Percentiles rank a stretch among this genome's conserved stretches.
phyloP scores from a whole-genome alignment of 345 rosid genomes.

The Syzygium jambos region DNA sequence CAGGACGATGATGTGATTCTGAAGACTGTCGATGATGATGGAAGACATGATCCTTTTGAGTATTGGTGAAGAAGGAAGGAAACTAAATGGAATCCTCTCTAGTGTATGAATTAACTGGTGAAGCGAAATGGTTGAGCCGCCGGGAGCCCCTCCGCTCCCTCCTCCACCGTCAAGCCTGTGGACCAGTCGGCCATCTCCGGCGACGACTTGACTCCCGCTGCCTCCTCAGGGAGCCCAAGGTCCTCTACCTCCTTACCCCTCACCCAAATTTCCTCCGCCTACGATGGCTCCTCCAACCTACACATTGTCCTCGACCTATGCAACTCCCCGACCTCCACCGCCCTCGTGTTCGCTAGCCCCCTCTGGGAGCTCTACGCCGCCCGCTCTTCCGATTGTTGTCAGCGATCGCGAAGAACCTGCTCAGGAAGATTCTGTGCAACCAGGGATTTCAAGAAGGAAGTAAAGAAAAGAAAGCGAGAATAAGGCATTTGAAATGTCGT shows the following conservation, averaged over 20 bases:
- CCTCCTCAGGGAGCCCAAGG: neutral
- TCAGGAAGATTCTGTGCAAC: neutral
- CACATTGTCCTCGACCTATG: too few species aligned
- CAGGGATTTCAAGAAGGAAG: neutral
- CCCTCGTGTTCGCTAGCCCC: neutral
- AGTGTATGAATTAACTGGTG: neutral
- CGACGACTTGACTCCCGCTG: neutral
- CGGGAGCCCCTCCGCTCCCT: neutral
- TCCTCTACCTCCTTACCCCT: neutral
- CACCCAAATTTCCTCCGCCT: neutral
- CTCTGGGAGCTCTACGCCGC: neutral
- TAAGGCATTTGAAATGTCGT: rapidly evolving
- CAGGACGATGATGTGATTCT: neutral
- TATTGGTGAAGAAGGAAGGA: neutral
- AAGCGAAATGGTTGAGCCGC: rapidly evolving
- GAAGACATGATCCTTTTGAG: neutral
- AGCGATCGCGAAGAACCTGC: rapidly evolving
- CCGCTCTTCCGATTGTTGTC: rapidly evolving
- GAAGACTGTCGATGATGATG: neutral
- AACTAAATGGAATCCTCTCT: neutral
- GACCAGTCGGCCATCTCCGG: neutral
- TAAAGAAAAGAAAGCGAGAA: too few species aligned
- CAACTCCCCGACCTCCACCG: neutral
- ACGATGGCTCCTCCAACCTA: neutral
- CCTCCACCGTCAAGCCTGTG: neutral